Base-by-base conservation (phyloP, 2,329 filamentous ascomycete species). In the Colletotrichum spaethianum region DNA sequence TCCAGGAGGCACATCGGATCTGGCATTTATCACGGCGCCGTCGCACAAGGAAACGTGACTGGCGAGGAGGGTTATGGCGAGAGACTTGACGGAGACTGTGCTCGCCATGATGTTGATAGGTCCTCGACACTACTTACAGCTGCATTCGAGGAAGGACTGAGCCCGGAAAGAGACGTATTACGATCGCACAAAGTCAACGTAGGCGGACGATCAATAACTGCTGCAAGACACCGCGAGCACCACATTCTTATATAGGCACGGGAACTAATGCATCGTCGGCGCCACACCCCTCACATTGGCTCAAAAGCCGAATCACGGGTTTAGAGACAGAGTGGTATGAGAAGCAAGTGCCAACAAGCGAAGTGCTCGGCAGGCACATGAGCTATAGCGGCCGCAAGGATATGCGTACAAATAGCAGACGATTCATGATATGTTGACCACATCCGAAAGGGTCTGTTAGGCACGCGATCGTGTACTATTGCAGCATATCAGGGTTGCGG, bases 1-100 rank as follows among this genome's bases (percentile, higher is more conserved):
- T 3, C 65, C 73, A 18, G 68, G 36, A 23, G 73, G 73, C 1
- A 75, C 73, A 23, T 64, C 60, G 18, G 67, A 57, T 23, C 72
- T 69, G 2, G 69, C 56, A 42, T n/a, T 28, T 3, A 75, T 61
- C 3, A 48, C 67, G 33, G 61, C 72, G 36, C 55, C 68, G 6
- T 67, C 62, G 23, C 50, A 61, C 46, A 50, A 64, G 12, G 62
- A 63, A 36, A 65, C 56, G 16, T 70, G 52, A 20, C 59, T 64
- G 14, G 36, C 65, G n/a, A 75, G 68, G 38, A 75, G 33, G 44
- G 60, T 9, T 28, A 74, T 28, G 4, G 57, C 64, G 18, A 73
- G 40, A 52, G 42, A 57, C 50, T 70, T 73, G 61, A 59, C 33
- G 12, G 46, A 65, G 23, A 67, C 12, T 33, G 57, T 59, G 59